A percentile compares a stretch with the other conserved stretches of the same genome.
phyloP scores from a whole-genome alignment of 2,329 filamentous ascomycete species.

The Scytalidium lignicola region DNA sequence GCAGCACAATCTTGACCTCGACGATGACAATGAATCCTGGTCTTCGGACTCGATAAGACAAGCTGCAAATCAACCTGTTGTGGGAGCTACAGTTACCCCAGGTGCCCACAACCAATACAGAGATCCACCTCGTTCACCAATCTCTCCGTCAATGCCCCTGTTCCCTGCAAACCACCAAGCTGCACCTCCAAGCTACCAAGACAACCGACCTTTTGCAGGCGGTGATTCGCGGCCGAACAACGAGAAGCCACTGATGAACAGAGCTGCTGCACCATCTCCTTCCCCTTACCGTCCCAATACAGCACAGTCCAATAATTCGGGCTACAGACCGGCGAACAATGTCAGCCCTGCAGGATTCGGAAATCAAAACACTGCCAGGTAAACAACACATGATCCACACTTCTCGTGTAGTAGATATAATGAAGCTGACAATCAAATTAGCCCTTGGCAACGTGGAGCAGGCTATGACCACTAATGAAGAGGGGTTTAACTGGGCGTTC shows the following conservation, averaged over 20 bases:
- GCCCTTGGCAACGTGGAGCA: constrained; percentile 52
- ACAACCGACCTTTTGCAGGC: constrained; percentile 18
- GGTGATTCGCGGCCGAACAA: constrained; percentile 21
- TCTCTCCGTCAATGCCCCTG: constrained; percentile 45
- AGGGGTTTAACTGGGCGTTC: constrained; percentile 21
- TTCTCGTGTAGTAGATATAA: neutral
- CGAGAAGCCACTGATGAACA: constrained; percentile 11
- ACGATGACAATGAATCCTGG: constrained; percentile 68
- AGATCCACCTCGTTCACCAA: constrained; percentile 38
- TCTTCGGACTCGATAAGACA: constrained; percentile 52
- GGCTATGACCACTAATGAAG: constrained; percentile 46
- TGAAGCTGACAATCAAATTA: constrained; percentile 26
- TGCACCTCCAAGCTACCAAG: constrained; percentile 26
- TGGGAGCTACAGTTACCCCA: constrained; percentile 26
- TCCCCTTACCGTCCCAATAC: constrained; percentile 23
- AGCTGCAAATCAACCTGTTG: constrained; percentile 30
- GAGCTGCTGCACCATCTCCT: constrained; percentile 16
- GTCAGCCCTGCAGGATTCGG: constrained; percentile 35
- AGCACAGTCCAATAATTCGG: constrained; percentile 28
- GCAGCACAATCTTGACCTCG: constrained; percentile 56
- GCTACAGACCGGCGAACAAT: constrained; percentile 35
- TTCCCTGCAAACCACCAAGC: constrained; percentile 37
- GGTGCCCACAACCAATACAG: constrained; percentile 18
- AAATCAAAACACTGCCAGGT: constrained; percentile 42
- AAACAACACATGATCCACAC: constrained; percentile 18